Conservation (phyloP, 768 basidiomycete species). For the Rhizopogon vulgaris region DNA sequence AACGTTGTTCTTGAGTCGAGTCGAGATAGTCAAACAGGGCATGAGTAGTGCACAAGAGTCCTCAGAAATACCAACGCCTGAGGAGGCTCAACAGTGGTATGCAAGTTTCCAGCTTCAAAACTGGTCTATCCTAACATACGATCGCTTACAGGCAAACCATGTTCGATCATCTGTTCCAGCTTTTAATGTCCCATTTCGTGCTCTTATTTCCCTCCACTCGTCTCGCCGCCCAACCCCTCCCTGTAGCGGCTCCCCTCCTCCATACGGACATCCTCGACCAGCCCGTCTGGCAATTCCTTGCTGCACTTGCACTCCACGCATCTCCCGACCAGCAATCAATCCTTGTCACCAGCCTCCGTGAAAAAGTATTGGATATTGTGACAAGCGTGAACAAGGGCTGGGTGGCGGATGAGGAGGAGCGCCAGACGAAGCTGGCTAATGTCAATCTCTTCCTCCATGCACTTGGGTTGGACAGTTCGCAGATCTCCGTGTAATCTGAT, state of each 20-base stretch:
- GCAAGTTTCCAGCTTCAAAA: slow-evolving; percentile 1
- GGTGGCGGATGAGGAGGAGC: slow-evolving; percentile 66
- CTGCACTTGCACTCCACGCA: slow-evolving; percentile 81
- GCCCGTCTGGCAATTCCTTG: slow-evolving; percentile 93
- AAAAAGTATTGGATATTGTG: slow-evolving; percentile 92
- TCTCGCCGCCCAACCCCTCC: slow-evolving; percentile 38
- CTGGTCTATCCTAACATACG: not conserved
- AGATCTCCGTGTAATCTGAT: slow-evolving; percentile 45
- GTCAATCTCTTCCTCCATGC: slow-evolving; percentile 89
- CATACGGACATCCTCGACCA: slow-evolving; percentile 70
- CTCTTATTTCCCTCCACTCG: slow-evolving; percentile 89
- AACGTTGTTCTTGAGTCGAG: slow-evolving; percentile 86
- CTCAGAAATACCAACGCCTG: slow-evolving; percentile 52
- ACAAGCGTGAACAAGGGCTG: slow-evolving; percentile 71
- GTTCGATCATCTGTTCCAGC: slow-evolving; percentile 82
- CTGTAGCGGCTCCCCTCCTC: slow-evolving; percentile 24
- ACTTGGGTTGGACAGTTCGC: slow-evolving; percentile 65
- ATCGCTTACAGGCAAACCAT: slow-evolving; percentile 62
- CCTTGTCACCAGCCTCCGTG: slow-evolving; percentile 79
- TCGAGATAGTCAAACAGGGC: slow-evolving; percentile 85
- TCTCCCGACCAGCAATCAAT: slow-evolving; percentile 82
- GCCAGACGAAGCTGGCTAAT: slow-evolving; percentile 77
- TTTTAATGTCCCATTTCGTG: slow-evolving; percentile 70
- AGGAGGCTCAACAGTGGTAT: slow-evolving; percentile 80
- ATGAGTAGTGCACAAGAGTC: slow-evolving; percentile 45